Percentiles rank a stretch among this genome's conserved stretches.
phyloP scores from a whole-genome alignment of 228 moss, liverwort and hornwort species.

The Sphagnum magellanicum region DNA sequence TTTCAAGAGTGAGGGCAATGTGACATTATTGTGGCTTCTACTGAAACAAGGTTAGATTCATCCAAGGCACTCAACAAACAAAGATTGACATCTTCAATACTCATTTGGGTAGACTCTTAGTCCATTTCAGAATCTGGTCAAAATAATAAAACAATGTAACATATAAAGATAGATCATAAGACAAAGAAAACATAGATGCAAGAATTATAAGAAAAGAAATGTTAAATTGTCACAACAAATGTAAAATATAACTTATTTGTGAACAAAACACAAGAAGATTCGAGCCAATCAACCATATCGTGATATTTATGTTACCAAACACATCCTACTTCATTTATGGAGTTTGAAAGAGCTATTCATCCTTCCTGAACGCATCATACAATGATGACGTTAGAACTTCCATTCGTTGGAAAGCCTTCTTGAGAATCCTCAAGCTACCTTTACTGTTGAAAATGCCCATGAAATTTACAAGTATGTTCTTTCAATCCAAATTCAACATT shows the following conservation, averaged over 20 bases:
- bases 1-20: constrained; percentile 79
- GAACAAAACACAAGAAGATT: constrained; percentile 71
- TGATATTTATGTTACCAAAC: constrained; percentile 84
- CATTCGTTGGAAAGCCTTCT: constrained; percentile 53
- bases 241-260: constrained; percentile 39
- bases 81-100: constrained; percentile 52
- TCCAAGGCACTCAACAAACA: constrained; percentile 61
- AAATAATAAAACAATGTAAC: neutral
- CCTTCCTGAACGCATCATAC: constrained; percentile 6
- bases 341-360: constrained; percentile 28
- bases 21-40: constrained; percentile 65
- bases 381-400: constrained; percentile 3
- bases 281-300: constrained; percentile 78
- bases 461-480: constrained; percentile 35
- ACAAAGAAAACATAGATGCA: too few relatives aligned
- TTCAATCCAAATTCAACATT: too few relatives aligned
- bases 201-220: too few relatives aligned
- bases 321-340: constrained; percentile 57
- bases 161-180: too few relatives aligned
- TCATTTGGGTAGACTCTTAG: constrained; percentile 62
- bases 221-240: too few relatives aligned
- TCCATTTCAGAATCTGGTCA: constrained; percentile 59
- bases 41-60: constrained; percentile 56
- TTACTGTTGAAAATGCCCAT: constrained; percentile 76
- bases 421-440: constrained; percentile 88